These are phyloP conservation scores for Schizothecium vesticola DNA, from an alignment of 495 filamentous ascomycete genomes.

Conservation along the genomic window DNA sequence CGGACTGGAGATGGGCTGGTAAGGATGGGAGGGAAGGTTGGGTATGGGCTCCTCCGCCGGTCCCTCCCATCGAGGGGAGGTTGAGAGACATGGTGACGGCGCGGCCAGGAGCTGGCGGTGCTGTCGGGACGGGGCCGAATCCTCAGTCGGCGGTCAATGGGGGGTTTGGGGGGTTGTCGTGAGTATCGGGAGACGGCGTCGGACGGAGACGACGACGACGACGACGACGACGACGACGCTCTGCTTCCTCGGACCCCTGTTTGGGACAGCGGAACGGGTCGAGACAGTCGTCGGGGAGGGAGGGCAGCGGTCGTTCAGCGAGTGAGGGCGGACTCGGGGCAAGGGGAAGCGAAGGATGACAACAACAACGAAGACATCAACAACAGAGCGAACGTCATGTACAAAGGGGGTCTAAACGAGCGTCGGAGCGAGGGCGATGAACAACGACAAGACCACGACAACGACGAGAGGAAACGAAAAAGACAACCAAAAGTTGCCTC, in stretches of 20 bases:
- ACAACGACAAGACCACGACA: not conserved
- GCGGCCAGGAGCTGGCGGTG: slow-evolving; percentile 19
- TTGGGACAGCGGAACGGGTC: no score
- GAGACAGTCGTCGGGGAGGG: not conserved
- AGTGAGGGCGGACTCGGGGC: not conserved
- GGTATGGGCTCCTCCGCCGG: slow-evolving; percentile 64
- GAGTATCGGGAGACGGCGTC: not conserved
- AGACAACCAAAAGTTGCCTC: slow-evolving; percentile 6
- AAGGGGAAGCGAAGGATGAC: not conserved
- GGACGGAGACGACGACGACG: not conserved
- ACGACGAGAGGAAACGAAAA: not conserved
- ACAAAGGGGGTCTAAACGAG: slow-evolving; percentile 28
- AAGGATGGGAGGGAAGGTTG: slow-evolving; percentile 84
- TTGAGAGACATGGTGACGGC: slow-evolving; percentile 41
- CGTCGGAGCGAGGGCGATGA: slow-evolving; percentile 16
- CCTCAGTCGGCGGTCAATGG: slow-evolving; percentile 1
- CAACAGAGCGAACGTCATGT: slow-evolving; percentile 31
- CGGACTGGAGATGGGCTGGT: slow-evolving; percentile 88
- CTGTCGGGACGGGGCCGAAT: not conserved
- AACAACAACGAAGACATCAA: not conserved
- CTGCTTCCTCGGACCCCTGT: not conserved
- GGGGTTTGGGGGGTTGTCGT: not conserved
- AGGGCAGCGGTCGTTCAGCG: not conserved
- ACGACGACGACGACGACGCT: not conserved
- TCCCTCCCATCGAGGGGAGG: slow-evolving; percentile 38